These are phyloP conservation scores for Massospora cicadina DNA, from an alignment of 371 early-diverging fungal species.

Conservation along the genomic window DNA sequence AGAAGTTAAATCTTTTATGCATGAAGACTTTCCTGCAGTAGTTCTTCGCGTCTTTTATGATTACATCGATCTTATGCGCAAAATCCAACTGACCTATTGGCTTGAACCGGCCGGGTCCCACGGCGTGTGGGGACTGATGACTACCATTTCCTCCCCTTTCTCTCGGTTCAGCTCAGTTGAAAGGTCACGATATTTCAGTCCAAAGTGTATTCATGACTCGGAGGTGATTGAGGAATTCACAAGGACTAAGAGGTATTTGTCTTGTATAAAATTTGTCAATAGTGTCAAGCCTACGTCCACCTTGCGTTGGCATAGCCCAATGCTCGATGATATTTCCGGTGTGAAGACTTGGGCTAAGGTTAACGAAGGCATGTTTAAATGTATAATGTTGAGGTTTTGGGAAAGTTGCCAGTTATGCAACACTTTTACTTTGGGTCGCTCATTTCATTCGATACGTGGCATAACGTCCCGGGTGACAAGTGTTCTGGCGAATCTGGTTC, in stretches of 20 bases:
- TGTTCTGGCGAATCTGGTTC: conserved; percentile 18
- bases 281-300: conserved; percentile 35
- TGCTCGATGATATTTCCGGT: conserved; percentile 89
- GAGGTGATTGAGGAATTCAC: conserved; percentile 71
- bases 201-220: conserved; percentile 68
- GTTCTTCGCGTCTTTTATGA: conserved; percentile 67
- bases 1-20: conserved; percentile 46
- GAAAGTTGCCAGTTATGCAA: conserved; percentile 96
- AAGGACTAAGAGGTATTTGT: conserved; percentile 79
- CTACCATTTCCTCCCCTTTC: conserved; percentile 93
- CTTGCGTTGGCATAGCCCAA: conserved; percentile 77
- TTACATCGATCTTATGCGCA: conserved; percentile 78
- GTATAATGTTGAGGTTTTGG: conserved; percentile 93
- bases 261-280: conserved; percentile 79
- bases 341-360: conserved; percentile 87
- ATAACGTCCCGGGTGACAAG: conserved; percentile 10
- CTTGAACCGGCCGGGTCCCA: conserved; percentile 98
- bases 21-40: conserved; percentile 47
- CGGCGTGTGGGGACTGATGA: conserved; percentile 98
- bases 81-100: conserved; percentile 81
- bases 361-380: conserved; percentile 91
- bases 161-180: conserved; percentile 81
- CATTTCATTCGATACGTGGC: conserved; percentile 34
- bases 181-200: conserved; percentile 61
- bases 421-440: conserved; percentile 89